Percentiles rank a stretch among this genome's conserved stretches.
These are phyloP conservation scores for Termitomyces sp. DNA, from an alignment of 768 basidiomycete species.

Conservation along the genomic window DNA sequence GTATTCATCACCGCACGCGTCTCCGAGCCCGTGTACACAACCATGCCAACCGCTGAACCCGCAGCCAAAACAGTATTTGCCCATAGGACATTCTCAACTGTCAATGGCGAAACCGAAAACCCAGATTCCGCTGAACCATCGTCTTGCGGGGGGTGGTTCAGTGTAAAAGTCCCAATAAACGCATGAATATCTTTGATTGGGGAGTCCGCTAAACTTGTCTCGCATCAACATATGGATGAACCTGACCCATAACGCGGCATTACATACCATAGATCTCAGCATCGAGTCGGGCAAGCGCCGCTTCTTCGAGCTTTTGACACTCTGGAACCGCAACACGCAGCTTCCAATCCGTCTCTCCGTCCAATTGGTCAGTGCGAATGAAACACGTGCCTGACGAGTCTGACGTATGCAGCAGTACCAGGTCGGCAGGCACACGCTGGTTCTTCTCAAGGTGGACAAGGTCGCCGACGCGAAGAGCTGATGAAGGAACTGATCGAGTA, in stretches of 20 bases:
- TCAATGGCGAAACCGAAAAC: slow-evolving; percentile 73
- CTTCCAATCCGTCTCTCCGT: slow-evolving; percentile 99
- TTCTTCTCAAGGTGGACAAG: slow-evolving; percentile 93
- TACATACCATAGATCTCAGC: slow-evolving; percentile 84
- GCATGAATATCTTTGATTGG: slow-evolving; percentile 97
- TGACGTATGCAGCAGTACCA: slow-evolving; percentile 82
- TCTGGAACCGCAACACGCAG: slow-evolving; percentile 82
- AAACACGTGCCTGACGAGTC: slow-evolving; percentile 93
- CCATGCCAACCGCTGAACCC: slow-evolving; percentile 86
- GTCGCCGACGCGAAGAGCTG: slow-evolving; percentile 85
- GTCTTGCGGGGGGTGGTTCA: slow-evolving; percentile 41
- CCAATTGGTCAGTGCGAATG: slow-evolving; percentile 95
- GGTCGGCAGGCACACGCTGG: slow-evolving; percentile 92
- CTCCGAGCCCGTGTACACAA: slow-evolving; percentile 92
- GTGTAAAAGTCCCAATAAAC: slow-evolving; percentile 89
- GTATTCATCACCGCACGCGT: slow-evolving; percentile 99
- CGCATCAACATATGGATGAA: slow-evolving; percentile 12
- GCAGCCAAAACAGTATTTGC: slow-evolving; percentile 96
- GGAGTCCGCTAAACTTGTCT: slow-evolving; percentile 62
- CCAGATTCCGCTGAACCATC: slow-evolving; percentile 16
- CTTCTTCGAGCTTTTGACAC: slow-evolving; percentile 65
- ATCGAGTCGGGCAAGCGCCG: slow-evolving; percentile 56
- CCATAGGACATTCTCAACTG: slow-evolving; percentile 95
- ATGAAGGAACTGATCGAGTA: slow-evolving; percentile 76
- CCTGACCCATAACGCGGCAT: background rate